phyloP scores from a whole-genome alignment of 805 yeast genomes.

The Sungouiozyma ichnusensis region DNA sequence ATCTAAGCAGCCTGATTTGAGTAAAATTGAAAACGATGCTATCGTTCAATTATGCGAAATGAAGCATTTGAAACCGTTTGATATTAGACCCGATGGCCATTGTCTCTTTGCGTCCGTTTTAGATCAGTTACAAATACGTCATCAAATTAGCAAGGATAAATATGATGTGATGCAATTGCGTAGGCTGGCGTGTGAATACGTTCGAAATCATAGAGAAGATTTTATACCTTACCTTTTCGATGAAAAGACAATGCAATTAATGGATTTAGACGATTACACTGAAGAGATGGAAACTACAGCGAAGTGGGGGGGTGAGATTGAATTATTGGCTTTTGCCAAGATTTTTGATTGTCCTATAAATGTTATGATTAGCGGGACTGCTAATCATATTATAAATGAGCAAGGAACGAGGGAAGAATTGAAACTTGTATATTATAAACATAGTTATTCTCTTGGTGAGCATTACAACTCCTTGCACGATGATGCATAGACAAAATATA shows the following conservation, averaged over 20 bases:
- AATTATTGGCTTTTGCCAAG: slow-evolving; percentile 69
- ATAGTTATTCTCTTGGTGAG: slow-evolving; percentile 83
- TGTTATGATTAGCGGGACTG: slow-evolving; percentile 68
- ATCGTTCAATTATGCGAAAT: slow-evolving; percentile 43
- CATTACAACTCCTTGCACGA: slow-evolving; percentile 80
- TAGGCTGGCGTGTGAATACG: slow-evolving; percentile 52
- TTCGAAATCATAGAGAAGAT: slow-evolving; percentile 52
- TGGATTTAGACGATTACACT: slow-evolving; percentile 60
- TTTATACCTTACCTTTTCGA: slow-evolving; percentile 78
- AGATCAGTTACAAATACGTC: slow-evolving; percentile 61
- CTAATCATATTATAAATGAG: slow-evolving; percentile 55
- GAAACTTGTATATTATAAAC: slow-evolving; percentile 71
- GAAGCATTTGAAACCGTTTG: slow-evolving; percentile 44
- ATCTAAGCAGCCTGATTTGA: slow-evolving; percentile 48
- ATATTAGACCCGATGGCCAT: slow-evolving; percentile 86
- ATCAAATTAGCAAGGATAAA: slow-evolving; percentile 20
- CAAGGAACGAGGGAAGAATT: slow-evolving; percentile 44
- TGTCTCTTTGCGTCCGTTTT: slow-evolving; percentile 80
- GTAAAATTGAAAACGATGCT: slow-evolving; percentile 61
- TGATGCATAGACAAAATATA: slow-evolving; percentile 19
- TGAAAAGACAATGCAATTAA: slow-evolving; percentile 55
- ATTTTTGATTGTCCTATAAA: slow-evolving; percentile 65
- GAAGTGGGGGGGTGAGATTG: slow-evolving; percentile 95
- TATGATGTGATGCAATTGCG: slow-evolving; percentile 41
- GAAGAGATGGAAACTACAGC: slow-evolving; percentile 62